Conservation (phyloP, 306 rosid genomes). For the Cyclanthera cordifolia region DNA sequence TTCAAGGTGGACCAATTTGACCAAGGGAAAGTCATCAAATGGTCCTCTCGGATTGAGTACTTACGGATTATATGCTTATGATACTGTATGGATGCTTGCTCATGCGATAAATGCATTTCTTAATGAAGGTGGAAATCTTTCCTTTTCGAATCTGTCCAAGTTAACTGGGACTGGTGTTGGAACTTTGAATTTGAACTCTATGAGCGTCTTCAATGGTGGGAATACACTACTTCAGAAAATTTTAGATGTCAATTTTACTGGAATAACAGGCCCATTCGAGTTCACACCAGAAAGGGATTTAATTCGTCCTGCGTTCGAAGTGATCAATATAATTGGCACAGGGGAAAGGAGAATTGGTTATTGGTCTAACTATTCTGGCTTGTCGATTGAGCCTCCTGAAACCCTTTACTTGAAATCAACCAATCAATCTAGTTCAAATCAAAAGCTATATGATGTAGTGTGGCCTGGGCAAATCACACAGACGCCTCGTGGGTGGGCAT, state of each 20-base stretch:
- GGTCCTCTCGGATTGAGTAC: constrained; percentile 40
- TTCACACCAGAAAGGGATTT: constrained; percentile 45
- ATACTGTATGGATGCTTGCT: constrained; percentile 76
- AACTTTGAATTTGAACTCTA: constrained; percentile 45
- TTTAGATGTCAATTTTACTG: constrained; percentile 52
- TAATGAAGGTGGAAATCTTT: constrained; percentile 47
- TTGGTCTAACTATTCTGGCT: constrained; percentile 84
- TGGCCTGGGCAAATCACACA: constrained; percentile 75
- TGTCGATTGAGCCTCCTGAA: constrained; percentile 55
- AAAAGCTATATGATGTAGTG: constrained; percentile 32
- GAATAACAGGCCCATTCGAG: constrained; percentile 55
- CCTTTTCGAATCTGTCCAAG: constrained; percentile 61
- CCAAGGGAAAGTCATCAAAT: constrained; percentile 23
- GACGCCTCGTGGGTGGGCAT: constrained; percentile 92
- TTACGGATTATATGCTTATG: constrained; percentile 62
- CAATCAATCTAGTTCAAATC: constrained; percentile 32
- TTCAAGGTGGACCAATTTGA: constrained; percentile 68
- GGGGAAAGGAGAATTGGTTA: constrained; percentile 66
- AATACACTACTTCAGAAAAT: constrained; percentile 32
- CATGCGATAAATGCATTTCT: constrained; percentile 66
- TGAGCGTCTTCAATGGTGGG: constrained; percentile 68
- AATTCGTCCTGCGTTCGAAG: constrained; percentile 61
- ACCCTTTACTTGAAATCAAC: constrained; percentile 39
- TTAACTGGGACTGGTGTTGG: constrained; percentile 22
- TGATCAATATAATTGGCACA: constrained; percentile 63